Percentiles rank a stretch among this genome's conserved stretches.
phyloP scores from a whole-genome alignment of 306 rosid species.

The Prunus dulcis region DNA sequence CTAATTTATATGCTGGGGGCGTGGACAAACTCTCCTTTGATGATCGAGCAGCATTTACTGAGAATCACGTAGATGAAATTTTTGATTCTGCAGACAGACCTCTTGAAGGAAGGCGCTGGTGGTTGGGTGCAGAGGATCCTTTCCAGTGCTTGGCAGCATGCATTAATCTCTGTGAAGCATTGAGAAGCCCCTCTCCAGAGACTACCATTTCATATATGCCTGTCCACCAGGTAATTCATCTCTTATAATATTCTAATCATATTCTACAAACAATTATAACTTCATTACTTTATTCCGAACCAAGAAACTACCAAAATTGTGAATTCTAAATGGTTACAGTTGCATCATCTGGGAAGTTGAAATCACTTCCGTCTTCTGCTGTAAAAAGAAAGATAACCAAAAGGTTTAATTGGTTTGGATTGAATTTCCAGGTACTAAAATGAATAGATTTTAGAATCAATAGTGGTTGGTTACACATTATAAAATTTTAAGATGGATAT shows the following conservation, averaged over 20 bases:
- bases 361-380: not conserved
- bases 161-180: conserved; percentile 75
- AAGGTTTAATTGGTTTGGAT: not conserved
- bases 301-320: not conserved
- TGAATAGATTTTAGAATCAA: not conserved
- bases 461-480: not conserved
- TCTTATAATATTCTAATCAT: not conserved
- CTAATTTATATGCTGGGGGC: conserved; percentile 89
- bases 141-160: conserved; percentile 93
- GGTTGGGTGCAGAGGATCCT: conserved; percentile 98
- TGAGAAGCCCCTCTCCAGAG: conserved; percentile 90
- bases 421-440: not conserved
- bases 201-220: conserved; percentile 76
- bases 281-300: not conserved
- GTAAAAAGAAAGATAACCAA: not conserved
- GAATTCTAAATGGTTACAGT: conserved; percentile 2
- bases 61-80: conserved; percentile 66
- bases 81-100: conserved; percentile 87
- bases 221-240: conserved; percentile 75
- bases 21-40: conserved; percentile 79
- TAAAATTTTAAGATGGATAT: not conserved
- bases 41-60: conserved; percentile 64
- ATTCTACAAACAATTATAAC: not conserved
- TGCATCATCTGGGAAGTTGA: not conserved
- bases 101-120: conserved; percentile 90